phyloP scores from a whole-genome alignment of 169 alveolate genomes.

The Miamiensis avidus region DNA sequence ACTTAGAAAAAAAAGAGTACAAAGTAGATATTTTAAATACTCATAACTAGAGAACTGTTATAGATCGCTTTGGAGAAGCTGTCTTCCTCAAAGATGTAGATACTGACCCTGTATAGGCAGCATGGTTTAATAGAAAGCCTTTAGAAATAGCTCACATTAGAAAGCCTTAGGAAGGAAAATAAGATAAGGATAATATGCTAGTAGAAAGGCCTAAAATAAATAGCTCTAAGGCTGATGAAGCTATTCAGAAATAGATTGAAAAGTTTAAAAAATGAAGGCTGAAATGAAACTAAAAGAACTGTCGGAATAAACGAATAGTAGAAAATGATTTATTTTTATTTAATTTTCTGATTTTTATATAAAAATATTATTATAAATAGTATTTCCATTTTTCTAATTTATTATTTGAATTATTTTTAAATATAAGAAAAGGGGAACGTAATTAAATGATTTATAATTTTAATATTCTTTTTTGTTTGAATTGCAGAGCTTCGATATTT shows the following conservation, averaged over 20 bases:
- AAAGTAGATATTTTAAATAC: conserved; percentile 20
- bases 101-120: neutral
- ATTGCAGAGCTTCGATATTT: too few species aligned
- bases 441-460: too few species aligned
- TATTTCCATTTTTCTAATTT: too few species aligned
- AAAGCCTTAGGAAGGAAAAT: neutral
- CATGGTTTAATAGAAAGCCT: conserved; percentile 11
- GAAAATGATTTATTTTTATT: too few species aligned
- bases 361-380: too few species aligned
- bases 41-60: neutral
- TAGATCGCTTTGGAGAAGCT: conserved; percentile 14
- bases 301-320: too few species aligned
- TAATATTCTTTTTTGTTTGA: too few species aligned
- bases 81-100: neutral
- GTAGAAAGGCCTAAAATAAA: conserved; percentile 1
- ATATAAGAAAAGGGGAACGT: too few species aligned
- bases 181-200: conserved; percentile 10
- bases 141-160: conserved; percentile 14
- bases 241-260: conserved; percentile 13
- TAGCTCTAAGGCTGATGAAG: neutral
- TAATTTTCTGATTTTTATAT: too few species aligned
- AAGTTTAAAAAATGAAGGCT: too few species aligned
- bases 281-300: too few species aligned
- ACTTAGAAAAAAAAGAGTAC: neutral
- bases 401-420: too few species aligned